Conservation (phyloP, 2,329 filamentous ascomycete species). For the Trichoderma hamatum region DNA sequence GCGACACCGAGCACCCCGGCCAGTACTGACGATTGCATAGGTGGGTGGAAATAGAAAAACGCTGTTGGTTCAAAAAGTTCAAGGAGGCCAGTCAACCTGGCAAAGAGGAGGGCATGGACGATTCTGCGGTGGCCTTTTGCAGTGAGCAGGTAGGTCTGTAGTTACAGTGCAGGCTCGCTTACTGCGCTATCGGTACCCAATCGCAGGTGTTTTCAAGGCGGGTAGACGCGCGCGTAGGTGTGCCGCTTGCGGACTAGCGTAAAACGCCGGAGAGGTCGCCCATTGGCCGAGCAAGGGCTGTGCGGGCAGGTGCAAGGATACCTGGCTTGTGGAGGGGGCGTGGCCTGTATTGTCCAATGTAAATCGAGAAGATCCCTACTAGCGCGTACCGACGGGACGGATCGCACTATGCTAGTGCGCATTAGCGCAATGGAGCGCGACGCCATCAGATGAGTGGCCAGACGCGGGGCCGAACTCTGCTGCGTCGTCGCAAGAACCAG, state of each 20-base stretch:
- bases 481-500: slow-evolving; percentile 25
- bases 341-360: slow-evolving; percentile 31
- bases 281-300: slow-evolving; percentile 33
- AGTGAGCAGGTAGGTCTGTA: slow-evolving; percentile 21
- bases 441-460: slow-evolving; percentile 35
- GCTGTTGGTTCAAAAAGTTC: too few species aligned
- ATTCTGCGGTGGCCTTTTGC: slow-evolving; percentile 37
- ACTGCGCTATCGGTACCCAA: slow-evolving; percentile 38
- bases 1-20: neutral
- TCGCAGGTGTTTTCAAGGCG: slow-evolving; percentile 31
- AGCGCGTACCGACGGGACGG: slow-evolving; percentile 45
- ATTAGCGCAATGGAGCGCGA: slow-evolving; percentile 31
- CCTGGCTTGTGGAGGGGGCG: slow-evolving; percentile 28
- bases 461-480: slow-evolving; percentile 26
- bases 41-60: neutral
- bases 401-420: slow-evolving; percentile 38
- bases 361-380: slow-evolving; percentile 29
- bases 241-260: slow-evolving; percentile 30
- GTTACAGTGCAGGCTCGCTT: slow-evolving; percentile 36
- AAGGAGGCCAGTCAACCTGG: neutral
- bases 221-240: slow-evolving; percentile 39
- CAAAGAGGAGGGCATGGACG: slow-evolving; percentile 22
- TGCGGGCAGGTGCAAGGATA: slow-evolving; percentile 1
- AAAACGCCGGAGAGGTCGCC: slow-evolving; percentile 33
- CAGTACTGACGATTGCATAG: neutral